These are phyloP conservation scores for Saccharomyces hybrid DNA, from an alignment of 1,139 yeast genomes.

Conservation along the genomic window DNA sequence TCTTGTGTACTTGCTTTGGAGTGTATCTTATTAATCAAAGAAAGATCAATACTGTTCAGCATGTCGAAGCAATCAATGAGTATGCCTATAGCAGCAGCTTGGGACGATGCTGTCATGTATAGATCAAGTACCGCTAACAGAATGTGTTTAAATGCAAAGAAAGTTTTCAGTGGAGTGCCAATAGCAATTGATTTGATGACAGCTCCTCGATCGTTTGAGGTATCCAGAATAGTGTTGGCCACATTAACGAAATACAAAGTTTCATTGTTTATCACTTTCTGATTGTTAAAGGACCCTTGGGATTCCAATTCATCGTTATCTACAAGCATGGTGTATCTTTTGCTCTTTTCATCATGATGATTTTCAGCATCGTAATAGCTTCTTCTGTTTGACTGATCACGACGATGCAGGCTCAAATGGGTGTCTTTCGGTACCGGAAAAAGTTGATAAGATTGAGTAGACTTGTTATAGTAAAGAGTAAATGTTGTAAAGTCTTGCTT, in stretches of 20 bases:
- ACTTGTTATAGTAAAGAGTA: constrained; percentile 19
- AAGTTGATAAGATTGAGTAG: constrained; percentile 14
- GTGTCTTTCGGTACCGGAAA: constrained; percentile 14
- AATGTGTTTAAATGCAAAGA: constrained; percentile 35
- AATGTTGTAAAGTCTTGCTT: constrained; percentile 25
- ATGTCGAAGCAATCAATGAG: constrained; percentile 20
- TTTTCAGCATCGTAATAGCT: not conserved
- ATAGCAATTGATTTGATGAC: constrained; percentile 31
- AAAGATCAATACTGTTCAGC: constrained; percentile 24
- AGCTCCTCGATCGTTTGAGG: constrained; percentile 25
- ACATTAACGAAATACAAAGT: constrained; percentile 21
- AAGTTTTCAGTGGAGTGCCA: constrained; percentile 46
- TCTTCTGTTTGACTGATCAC: not conserved
- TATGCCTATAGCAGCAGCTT: constrained; percentile 7
- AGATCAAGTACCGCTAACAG: constrained; percentile 40
- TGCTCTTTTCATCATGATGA: not conserved
- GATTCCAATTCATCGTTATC: constrained; percentile 12
- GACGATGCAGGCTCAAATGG: not conserved
- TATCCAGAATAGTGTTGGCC: constrained; percentile 23
- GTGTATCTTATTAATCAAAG: constrained; percentile 13
- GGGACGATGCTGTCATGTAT: constrained; percentile 34
- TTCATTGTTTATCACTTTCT: constrained; percentile 1
- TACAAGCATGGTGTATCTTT: constrained; percentile 3
- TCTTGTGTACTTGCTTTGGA: constrained; percentile 15
- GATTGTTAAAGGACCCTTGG: not conserved